These are phyloP conservation scores for Cruciata laevipes DNA, from an alignment of 257 asterid genomes.

Conservation along the genomic window DNA sequence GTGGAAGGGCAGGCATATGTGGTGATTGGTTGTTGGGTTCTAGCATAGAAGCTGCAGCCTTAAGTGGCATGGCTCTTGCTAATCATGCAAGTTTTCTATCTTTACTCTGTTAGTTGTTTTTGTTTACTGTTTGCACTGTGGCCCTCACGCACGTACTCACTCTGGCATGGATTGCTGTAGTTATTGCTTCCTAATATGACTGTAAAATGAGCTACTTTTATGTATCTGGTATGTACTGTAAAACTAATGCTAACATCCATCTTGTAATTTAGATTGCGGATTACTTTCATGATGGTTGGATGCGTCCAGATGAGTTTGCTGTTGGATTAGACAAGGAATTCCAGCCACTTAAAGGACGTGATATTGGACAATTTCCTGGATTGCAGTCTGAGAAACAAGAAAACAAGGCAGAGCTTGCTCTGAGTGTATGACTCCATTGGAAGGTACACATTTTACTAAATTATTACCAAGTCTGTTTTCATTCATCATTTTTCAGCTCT, in stretches of 20 bases:
- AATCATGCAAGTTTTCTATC: constrained; percentile 52
- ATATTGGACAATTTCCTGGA: constrained; percentile 93
- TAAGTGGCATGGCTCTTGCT: constrained; percentile 94
- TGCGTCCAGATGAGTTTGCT: constrained; percentile 69
- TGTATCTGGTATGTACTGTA: not conserved
- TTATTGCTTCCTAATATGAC: not conserved
- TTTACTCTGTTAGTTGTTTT: not conserved
- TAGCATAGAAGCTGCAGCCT: constrained; percentile 84
- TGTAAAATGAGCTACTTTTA: too few relatives aligned
- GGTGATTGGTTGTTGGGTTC: constrained; percentile 98
- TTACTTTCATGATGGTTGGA: constrained; percentile 68
- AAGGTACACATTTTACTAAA: not conserved
- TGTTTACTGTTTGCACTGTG: not conserved
- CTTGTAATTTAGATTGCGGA: constrained; percentile 64
- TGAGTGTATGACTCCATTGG: constrained; percentile 28
- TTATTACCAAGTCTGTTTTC: not conserved
- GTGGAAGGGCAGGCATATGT: constrained; percentile 92
- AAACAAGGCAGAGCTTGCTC: constrained; percentile 31
- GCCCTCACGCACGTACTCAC: not conserved
- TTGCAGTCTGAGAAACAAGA: constrained; percentile 40
- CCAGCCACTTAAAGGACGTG: constrained; percentile 60
- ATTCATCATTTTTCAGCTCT: not conserved
- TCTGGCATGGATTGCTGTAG: not conserved
- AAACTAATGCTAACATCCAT: not conserved
- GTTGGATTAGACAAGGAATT: constrained; percentile 60